Evolutionary conservation across 208 protist species (phyloP).

Genomic region (Wallacemonas sp.): DNA sequence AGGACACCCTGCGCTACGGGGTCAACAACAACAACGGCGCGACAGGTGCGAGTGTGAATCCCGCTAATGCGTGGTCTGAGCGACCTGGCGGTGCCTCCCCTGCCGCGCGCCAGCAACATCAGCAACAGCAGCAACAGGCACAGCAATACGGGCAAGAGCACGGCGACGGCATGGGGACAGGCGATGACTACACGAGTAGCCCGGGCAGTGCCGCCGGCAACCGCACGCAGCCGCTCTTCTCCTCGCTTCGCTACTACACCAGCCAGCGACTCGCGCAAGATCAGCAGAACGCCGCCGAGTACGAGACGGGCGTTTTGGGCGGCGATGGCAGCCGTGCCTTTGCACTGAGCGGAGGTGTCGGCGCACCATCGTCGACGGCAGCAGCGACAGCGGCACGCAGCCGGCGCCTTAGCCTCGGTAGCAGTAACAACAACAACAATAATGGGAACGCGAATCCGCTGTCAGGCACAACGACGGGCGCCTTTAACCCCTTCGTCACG

Average conservation of each 20-base stretch:
- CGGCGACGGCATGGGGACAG: neutral
- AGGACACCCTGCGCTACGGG: conserved; percentile 4
- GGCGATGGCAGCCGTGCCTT: conserved; percentile 17
- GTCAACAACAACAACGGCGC: neutral
- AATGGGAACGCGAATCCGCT: neutral
- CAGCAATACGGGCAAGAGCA: neutral
- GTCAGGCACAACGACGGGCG: neutral
- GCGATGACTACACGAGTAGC: neutral
- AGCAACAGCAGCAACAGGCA: neutral
- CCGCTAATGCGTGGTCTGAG: neutral
- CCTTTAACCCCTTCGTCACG: conserved; percentile 3
- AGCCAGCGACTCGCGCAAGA: conserved; percentile 14
- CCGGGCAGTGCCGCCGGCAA: neutral
- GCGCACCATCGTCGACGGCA: conserved; percentile 3
- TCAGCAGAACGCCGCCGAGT: conserved; percentile 12
- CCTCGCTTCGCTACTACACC: conserved; percentile 13
- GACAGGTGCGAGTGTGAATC: neutral
- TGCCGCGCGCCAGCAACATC: too few species aligned
- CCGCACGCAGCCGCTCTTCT: conserved; percentile 5
- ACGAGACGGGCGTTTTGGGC: conserved; percentile 7
- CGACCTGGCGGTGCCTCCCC: neutral
- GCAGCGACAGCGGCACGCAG: neutral
- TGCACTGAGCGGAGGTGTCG: conserved; percentile 9
- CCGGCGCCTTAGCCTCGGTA: neutral
- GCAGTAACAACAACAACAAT: neutral